Base-by-base conservation (phyloP, 371 early-diverging fungal species). In the Mucor piriformis region DNA sequence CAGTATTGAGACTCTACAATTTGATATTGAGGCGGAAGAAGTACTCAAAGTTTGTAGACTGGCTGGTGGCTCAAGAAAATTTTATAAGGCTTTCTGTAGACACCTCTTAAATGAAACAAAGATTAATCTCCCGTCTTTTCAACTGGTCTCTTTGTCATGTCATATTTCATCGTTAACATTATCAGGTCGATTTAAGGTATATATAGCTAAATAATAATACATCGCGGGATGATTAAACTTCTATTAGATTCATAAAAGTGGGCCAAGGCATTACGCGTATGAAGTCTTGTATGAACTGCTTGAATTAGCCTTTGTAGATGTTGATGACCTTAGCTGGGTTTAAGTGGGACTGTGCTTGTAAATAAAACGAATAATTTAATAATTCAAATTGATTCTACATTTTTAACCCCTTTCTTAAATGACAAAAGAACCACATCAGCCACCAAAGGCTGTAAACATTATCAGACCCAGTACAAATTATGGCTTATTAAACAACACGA, bases 371-470 rank as follows among this genome's bases (percentile, higher is more conserved):
- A 29, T 29, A 4, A 29, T 29, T 6, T 29, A 6, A 29, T 29
- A 4, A 29, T 29, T 6, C 8, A 6, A 29, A 6, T 29, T 29
- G 4, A 29, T 33, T 7, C 6, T 43, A 10, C 51, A 20, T 35
- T 37, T 49, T 24, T 56, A 18, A 43, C 21, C 32, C 25, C 25
- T 40, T 56, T 48, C 50, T 43, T 50, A 10, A 50, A 69, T 66
- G 58, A 42, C 66, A 47, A 69, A 66, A 63, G 70, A 69, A 25
- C 50, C 59, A 18, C 56, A 48, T 46, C 59, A 57, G 52, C 66
- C 46, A 46, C 46, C 70, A 15, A 69, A 69, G 27, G 70, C 70
- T 21, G 52, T 66, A 3, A 69, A 69, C 25, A 69, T 69, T 47
- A 65, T 69, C 43, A 54, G 70, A 20, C 70, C 70, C 34, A 50